Evolutionary conservation across 1,139 yeast species (phyloP).

Genomic region (Martiniozyma asiatica): DNA sequence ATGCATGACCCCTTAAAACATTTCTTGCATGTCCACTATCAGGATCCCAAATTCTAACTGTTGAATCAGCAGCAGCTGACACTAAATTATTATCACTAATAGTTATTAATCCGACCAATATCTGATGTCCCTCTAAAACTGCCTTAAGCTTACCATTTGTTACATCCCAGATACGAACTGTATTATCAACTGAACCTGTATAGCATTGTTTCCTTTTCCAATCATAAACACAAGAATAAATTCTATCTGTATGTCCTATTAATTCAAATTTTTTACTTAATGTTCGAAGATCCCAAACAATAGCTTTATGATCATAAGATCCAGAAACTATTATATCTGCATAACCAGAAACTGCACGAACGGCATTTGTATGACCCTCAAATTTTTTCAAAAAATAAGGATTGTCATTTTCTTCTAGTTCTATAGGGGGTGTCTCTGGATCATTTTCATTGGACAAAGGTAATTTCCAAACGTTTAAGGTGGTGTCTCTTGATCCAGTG

Average conservation of each 20-base stretch:
- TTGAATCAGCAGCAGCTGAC: conserved; percentile 92
- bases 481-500: conserved; percentile 86
- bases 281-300: conserved; percentile 83
- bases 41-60: conserved; percentile 89
- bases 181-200: conserved; percentile 87
- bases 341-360: conserved; percentile 77
- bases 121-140: conserved; percentile 74
- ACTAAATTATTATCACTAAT: conserved; percentile 72
- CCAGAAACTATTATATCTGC: conserved; percentile 83
- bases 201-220: conserved; percentile 65
- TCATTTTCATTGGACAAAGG: conserved; percentile 40
- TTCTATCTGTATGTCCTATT: conserved; percentile 76
- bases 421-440: conserved; percentile 24
- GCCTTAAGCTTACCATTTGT: conserved; percentile 57
- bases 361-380: conserved; percentile 79
- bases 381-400: conserved; percentile 69
- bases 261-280: conserved; percentile 65
- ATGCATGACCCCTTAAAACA: conserved; percentile 71
- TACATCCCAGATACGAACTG: conserved; percentile 84
- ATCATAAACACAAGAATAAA: conserved; percentile 80
- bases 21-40: conserved; percentile 55
- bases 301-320: conserved; percentile 78
- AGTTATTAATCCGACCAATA: conserved; percentile 78
- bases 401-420: conserved; percentile 31
- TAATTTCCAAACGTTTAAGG: conserved; percentile 79